Base-by-base conservation (phyloP, 306 rosid genomes). In the Cucurbita moschata region DNA sequence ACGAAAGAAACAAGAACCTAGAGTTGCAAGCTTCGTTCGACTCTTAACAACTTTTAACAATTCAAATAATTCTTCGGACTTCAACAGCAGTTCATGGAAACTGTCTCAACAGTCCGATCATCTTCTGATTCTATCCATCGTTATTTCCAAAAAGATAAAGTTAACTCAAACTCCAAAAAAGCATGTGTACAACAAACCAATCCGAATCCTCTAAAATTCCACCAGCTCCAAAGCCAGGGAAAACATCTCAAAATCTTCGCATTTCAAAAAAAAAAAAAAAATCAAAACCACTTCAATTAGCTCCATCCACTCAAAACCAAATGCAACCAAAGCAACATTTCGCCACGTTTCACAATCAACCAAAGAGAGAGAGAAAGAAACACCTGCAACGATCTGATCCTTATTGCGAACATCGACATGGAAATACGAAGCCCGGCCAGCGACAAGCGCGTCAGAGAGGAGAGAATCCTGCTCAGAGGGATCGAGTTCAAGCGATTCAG, bases 371-470 rank as follows among this genome's bases (percentile, higher is more conserved):
- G 15, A 23, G n/a, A 13, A 14, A 16, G 14, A 58, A 7, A 58
- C 11, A 86, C 98, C 98, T 77, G 80, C 18, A 77, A 64, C 46
- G 76, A 92, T 51, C 81, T 65, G 77, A 71, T 75, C 82, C 61
- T 78, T 84, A 76, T 90, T 82, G 79, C 81, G 79, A 73, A 88
- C 83, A 75, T 87, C 87, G 82, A 89, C 80, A 23, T 61, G 86
- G 56, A 83, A 83, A 79, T 82, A 87, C 21, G 89, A 89, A 53
- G 96, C 98, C 74, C 88, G 96, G 63, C 89, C 81, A 5, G 91
- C 86, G 51, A 86, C 63, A 78, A 90, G 67, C 37, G 96, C 90
- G 62, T 78, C 71, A 0, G 87, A 47, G 58, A 90, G 92, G 44
- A 80, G 67, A 10, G 96, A 82, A 74, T 86, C 86, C 30, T 68